These are phyloP conservation scores for Elongisporangium prolatum DNA, from an alignment of 352 stramenopile species.

Conservation along the genomic window DNA sequence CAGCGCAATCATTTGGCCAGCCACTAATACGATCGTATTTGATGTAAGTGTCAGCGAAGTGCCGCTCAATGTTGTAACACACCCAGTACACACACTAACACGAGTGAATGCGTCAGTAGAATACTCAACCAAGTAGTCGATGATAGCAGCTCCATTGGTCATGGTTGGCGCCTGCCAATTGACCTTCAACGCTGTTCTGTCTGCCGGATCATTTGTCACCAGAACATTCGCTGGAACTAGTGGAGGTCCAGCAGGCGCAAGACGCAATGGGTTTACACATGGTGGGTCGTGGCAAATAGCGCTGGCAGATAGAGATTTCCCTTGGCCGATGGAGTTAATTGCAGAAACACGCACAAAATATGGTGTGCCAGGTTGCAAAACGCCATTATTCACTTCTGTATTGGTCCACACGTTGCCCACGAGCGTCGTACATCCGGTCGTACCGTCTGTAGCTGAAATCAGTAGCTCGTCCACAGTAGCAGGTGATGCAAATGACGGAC, in stretches of 20 bases:
- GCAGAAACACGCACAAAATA: slow-evolving; percentile 91
- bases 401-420: slow-evolving; percentile 54
- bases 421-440: slow-evolving; percentile 42
- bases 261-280: slow-evolving; percentile 29
- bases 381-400: slow-evolving; percentile 76
- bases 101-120: slow-evolving; percentile 49
- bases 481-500: slow-evolving; percentile 48
- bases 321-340: slow-evolving; percentile 82
- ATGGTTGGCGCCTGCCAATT: slow-evolving; percentile 71
- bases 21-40: slow-evolving; percentile 18
- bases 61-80: slow-evolving; percentile 30
- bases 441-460: slow-evolving; percentile 47
- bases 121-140: slow-evolving; percentile 85
- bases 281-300: slow-evolving; percentile 46
- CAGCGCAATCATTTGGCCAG: slow-evolving; percentile 37
- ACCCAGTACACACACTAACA: slow-evolving; percentile 39
- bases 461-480: slow-evolving; percentile 34
- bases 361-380: slow-evolving; percentile 63
- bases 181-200: slow-evolving; percentile 79
- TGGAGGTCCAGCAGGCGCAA: slow-evolving; percentile 66
- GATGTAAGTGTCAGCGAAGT: slow-evolving; percentile 31
- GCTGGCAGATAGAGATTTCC: slow-evolving; percentile 39
- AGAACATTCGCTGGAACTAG: slow-evolving; percentile 63
- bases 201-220: slow-evolving; percentile 76
- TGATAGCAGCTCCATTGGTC: slow-evolving; percentile 62